Conservation (phyloP, 805 yeast species). For the Scheffersomyces stipitis region DNA sequence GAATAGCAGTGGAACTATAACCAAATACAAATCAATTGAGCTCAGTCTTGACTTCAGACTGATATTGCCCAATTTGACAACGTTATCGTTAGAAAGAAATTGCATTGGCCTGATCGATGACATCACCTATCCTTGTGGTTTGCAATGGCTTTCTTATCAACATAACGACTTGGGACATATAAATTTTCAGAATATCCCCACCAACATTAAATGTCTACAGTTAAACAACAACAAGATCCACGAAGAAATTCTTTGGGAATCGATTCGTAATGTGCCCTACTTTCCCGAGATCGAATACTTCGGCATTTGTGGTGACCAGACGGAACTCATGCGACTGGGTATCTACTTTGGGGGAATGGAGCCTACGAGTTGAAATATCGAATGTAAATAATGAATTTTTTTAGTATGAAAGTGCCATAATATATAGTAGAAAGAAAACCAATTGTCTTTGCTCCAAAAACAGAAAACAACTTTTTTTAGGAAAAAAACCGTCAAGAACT, state of each 20-base stretch:
- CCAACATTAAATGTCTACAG: constrained; percentile 2
- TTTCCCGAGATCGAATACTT: constrained; percentile 8
- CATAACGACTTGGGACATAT: constrained; percentile 7
- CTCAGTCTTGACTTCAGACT: neutral
- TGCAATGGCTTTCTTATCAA: constrained; percentile 5
- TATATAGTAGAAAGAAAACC: neutral
- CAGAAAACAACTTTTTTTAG: no score
- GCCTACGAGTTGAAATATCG: no score
- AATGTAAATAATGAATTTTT: no score
- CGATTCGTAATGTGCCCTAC: constrained; percentile 4
- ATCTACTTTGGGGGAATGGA: constrained; percentile 3
- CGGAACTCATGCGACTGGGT: constrained; percentile 10
- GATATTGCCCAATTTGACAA: constrained; percentile 5
- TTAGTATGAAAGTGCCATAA: no score
- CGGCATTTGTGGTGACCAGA: constrained; percentile 8
- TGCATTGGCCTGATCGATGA: constrained; percentile 5
- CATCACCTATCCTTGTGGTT: constrained; percentile 4
- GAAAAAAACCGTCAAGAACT: neutral
- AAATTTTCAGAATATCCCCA: constrained; percentile 4
- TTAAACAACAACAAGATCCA: constrained; percentile 3
- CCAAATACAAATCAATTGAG: neutral
- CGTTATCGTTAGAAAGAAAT: constrained; percentile 7
- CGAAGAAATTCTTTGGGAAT: neutral
- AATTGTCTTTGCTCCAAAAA: no score
- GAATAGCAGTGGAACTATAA: neutral